Base-by-base conservation (phyloP, 1,284 basidiomycete species). In the Heterobasidion irregulare region DNA sequence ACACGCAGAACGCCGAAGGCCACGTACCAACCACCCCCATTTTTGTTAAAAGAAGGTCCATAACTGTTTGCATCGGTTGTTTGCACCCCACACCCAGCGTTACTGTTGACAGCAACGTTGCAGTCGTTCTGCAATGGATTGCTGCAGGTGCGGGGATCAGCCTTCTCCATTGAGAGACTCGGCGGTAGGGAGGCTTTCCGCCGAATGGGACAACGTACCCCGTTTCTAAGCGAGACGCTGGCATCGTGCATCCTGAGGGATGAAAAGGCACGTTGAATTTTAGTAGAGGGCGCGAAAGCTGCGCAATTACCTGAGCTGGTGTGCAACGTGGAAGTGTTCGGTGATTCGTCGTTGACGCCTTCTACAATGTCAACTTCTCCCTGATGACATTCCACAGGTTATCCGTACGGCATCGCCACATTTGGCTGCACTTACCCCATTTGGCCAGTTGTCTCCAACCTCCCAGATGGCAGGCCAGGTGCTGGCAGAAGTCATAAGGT, bases 351-450 rank as follows among this genome's bases (percentile, higher is more conserved):
- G 61, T 88, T 86, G 41, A 86, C 79, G 12, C 80, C 85, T 66
- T 89, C 86, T 13, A 88, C 54, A 50, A 89, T 83, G 66, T 89
- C 86, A 26, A 86, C 75, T 65, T 89, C 81, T 0, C 82, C 83
- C 78, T 79, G 78, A 33, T 9, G 1, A 5, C 16, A 33, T 8
- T n/a, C 8, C n/a, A 35, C 18, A 26, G 12, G 48, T 52, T 33
- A 59, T 15, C 19, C 12, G 6, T 16, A 32, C 8, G 32, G 52
- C 36, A 18, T 15, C 6, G 16, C 13, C 6, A 34, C 16, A 15
- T 2, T 12, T 63, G 56, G 59, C 65, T 63, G 51, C 65, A 61
- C 58, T 51, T 52, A 47, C 57, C 56, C 61, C 58, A 53, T 67
- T 63, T 8, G 70, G 70, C 70, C 70, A 71, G 53, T 66, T 59